Conservation (phyloP, 139 green algal genomes). For the Asterochloris erici region DNA sequence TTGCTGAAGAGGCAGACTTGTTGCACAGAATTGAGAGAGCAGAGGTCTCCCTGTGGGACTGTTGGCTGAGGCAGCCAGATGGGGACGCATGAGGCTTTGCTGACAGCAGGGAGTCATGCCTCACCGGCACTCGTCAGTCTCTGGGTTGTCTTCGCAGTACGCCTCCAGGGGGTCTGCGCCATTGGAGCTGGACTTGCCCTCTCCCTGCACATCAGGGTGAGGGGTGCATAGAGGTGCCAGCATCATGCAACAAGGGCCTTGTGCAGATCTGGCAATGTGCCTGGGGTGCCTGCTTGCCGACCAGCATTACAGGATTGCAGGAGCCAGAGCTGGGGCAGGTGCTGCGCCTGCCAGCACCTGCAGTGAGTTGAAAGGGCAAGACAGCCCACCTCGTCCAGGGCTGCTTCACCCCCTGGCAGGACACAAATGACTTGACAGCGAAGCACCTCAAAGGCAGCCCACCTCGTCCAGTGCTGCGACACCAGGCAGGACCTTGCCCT, state of each 20-base stretch:
- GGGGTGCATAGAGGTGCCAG: not conserved
- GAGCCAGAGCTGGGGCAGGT: not conserved
- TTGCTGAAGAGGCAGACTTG: too few relatives aligned
- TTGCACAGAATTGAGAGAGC: too few relatives aligned
- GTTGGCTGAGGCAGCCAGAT: too few relatives aligned
- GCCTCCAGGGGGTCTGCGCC: slow-evolving; percentile 12
- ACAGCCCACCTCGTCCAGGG: not conserved
- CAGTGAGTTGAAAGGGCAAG: not conserved
- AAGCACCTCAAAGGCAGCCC: not conserved
- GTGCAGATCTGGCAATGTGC: not conserved
- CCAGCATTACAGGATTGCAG: not conserved
- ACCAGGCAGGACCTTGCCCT: slow-evolving; percentile 98
- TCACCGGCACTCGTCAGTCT: slow-evolving; percentile 28
- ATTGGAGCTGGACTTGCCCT: not conserved
- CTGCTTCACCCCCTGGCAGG: not conserved
- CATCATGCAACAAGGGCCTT: not conserved
- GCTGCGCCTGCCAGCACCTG: not conserved
- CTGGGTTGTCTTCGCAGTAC: slow-evolving; percentile 30
- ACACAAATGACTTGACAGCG: not conserved
- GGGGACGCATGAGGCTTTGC: too few relatives aligned
- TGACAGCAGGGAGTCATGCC: too few relatives aligned
- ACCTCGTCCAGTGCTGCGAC: slow-evolving; percentile 83
- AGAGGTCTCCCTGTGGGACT: too few relatives aligned
- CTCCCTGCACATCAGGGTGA: not conserved
- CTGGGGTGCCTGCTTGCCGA: not conserved